Base-by-base conservation (phyloP, 768 basidiomycete genomes). In the Naganishia kalamii region DNA sequence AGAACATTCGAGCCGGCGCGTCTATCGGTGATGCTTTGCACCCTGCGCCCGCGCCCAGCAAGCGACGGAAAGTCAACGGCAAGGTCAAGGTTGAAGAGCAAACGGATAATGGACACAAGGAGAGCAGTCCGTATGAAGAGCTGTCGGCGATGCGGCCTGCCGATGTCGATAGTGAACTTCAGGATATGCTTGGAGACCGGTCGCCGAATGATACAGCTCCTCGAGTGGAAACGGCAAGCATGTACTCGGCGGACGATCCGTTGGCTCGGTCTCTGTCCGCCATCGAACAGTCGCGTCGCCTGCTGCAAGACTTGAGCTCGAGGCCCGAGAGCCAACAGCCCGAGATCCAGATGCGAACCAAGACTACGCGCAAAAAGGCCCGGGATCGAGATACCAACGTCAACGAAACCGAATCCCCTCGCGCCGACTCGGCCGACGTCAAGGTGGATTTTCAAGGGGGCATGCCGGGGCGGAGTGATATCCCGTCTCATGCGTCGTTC, bases 91-190 rank as follows among this genome's bases (percentile, higher is more conserved):
- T 33, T 33, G 54, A 40, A 40, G 37, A 37, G 19, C 29, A 37
- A 21, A 27, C 15, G 21, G 27, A 57, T 12, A 29, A 12, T 12
- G 25, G 35, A 4, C 21, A 57, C 17, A 21, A 25, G 13, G 35
- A 23, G 33, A 57, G 54, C 30, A 57, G 54, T 57, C 54, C 54
- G 19, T 57, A 57, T 25, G 54, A 57, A 27, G 54, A 57, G 37
- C 27, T 57, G 33, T 41, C 54, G 2, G 12, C 54, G 0, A 57
- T 57, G n/a, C 54, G 54, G 23, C 54, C 12, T 13, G 49, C 41
- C 21, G 41, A 46, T 7, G 50, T 52, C 11, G 51, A 64, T 17
- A 29, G 32, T 35, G 64, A 60, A 44, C 29, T 48, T 10, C 54
- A 23, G n/a, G 54, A 57, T 29, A 65, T 59, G 52, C 44, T 60